Percentiles rank a stretch among this genome's conserved stretches.
phyloP scores from a whole-genome alignment of 1,284 basidiomycete genomes.

The Fomitopsis palustris region DNA sequence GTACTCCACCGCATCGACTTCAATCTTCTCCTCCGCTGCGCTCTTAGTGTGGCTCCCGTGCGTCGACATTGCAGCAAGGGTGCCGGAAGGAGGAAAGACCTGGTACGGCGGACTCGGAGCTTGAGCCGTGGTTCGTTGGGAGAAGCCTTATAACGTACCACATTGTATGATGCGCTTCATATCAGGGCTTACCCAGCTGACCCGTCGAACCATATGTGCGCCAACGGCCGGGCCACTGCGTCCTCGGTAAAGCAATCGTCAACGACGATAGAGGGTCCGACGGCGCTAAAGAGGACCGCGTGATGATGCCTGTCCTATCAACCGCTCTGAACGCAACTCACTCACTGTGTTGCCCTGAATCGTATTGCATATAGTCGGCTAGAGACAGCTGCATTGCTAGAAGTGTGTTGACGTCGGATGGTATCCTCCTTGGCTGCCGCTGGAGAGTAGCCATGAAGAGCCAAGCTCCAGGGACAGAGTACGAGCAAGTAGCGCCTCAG shows the following conservation, averaged over 20 bases:
- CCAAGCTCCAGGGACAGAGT: too few relatives aligned
- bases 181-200: background rate
- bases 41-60: background rate
- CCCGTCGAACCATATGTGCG: background rate
- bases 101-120: too few relatives aligned
- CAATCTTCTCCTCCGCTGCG: background rate
- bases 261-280: background rate
- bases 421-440: too few relatives aligned
- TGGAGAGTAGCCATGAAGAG: too few relatives aligned
- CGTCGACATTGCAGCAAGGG: background rate
- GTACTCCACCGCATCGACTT: background rate
- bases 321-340: background rate
- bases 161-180: background rate
- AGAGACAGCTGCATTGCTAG: too few relatives aligned
- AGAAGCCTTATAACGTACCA: background rate
- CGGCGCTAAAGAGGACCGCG: background rate
- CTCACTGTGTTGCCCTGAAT: too few relatives aligned
- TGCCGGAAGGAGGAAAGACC: too few relatives aligned
- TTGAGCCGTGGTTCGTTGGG: too few relatives aligned
- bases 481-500: too few relatives aligned
- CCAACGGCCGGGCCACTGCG: background rate
- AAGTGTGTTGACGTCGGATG: too few relatives aligned
- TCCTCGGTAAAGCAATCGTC: background rate
- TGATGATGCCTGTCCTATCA: background rate
- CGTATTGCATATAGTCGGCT: too few relatives aligned